Base-by-base conservation (phyloP, 306 rosid genomes). In the Quillaja saponaria region DNA sequence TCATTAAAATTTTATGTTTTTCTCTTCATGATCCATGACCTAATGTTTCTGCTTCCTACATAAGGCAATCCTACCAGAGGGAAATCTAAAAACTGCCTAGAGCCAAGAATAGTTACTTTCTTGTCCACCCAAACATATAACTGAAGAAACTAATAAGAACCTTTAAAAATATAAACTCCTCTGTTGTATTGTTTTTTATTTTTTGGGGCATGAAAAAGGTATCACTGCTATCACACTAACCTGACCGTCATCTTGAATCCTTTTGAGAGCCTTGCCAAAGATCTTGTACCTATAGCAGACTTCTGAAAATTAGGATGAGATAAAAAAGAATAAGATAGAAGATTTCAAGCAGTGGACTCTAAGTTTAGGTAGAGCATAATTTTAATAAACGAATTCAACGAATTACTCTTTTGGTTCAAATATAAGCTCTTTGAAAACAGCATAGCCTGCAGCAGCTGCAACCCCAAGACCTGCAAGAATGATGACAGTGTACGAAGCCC, bases 361-460 rank as follows among this genome's bases (percentile, higher is more conserved):
- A 46, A 55, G 12, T 64, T 52, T 53, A 49, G 31, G 4, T 10
- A 64, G 10, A 21, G 53, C 1, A 58, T 53, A 62, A 37, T 44
- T 34, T 51, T 40, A 59, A 52, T 28, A 15, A 35, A 12, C 13
- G 46, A 39, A 16, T 46, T 46, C 47, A 66, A 73, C 46, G 61
- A 51, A 13, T 77, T 87, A 94, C 99, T 94, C 99, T 76, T 85
- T 94, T 0, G 97, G 99, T 77, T 90, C 82, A 76, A 89, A 87
- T 51, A 94, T 85, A 68, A 94, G 99, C 75, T 89, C 99, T 64
- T 85, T 89, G 72, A 94, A 90, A 75, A 94, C 97, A 31, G 87
- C 91, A 71, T 89, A 90, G 80, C 86, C 97, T 0, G 99, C 99
- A 13, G 87, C 85, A 46, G 78, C 91, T 12, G 91, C 91, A 64